phyloP scores from a whole-genome alignment of 345 rosid genomes.

The Ceriops tagal region DNA sequence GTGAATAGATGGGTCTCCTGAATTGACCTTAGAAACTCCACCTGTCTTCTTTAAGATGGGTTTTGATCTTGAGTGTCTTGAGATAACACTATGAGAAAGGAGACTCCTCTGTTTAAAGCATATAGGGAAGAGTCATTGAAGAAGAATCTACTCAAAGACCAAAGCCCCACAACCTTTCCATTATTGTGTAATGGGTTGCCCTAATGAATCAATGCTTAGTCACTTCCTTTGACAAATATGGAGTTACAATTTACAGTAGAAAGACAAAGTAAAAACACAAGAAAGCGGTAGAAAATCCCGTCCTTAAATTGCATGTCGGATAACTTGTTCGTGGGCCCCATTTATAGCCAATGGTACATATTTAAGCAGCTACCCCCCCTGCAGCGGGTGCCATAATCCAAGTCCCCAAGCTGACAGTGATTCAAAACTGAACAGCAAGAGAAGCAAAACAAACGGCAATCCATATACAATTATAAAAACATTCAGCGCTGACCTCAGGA shows the following conservation, averaged over 20 bases:
- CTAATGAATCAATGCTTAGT: slow-evolving; percentile 17
- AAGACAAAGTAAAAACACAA: slow-evolving; percentile 22
- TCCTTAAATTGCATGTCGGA: slow-evolving; percentile 7
- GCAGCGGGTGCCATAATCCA: neutral
- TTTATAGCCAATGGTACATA: neutral
- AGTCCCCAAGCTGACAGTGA: neutral
- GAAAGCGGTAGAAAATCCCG: slow-evolving; percentile 14
- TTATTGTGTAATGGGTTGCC: neutral
- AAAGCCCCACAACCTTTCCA: slow-evolving; percentile 6
- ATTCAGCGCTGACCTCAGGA: neutral
- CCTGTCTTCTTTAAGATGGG: no score
- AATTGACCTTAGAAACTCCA: no score
- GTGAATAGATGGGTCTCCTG: no score
- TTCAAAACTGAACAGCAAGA: slow-evolving; percentile 3
- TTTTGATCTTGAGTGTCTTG: no score
- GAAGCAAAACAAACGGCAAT: neutral
- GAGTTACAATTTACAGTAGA: neutral
- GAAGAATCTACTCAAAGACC: no score
- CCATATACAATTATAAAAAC: no score
- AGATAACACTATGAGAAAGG: no score
- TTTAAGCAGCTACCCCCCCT: neutral
- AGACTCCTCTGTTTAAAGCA: no score
- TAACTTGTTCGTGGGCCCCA: neutral
- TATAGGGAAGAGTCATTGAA: no score
- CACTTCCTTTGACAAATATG: slow-evolving; percentile 1